These are phyloP conservation scores for Thozetella sp. DNA, from an alignment of 495 filamentous ascomycete species.

Conservation along the genomic window DNA sequence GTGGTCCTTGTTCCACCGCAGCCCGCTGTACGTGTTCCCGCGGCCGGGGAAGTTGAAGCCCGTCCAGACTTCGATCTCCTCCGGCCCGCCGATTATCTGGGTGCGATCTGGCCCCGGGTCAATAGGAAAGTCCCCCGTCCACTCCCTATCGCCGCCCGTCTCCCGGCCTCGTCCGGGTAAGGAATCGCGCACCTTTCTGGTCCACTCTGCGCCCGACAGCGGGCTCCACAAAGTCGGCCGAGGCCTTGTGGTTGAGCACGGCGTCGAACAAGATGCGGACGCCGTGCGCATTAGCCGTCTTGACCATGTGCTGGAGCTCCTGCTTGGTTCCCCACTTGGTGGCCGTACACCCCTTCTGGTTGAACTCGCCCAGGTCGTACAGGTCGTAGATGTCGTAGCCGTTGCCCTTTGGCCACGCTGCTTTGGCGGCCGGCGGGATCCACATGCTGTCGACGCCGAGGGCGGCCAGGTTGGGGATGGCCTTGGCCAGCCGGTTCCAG, in stretches of 20 bases:
- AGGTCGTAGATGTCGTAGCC: conserved; percentile 81
- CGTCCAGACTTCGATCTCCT: conserved; percentile 70
- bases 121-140: neutral
- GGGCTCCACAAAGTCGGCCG: conserved; percentile 62
- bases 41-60: conserved; percentile 68
- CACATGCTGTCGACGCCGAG: conserved; percentile 69
- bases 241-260: conserved; percentile 78
- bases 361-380: conserved; percentile 82
- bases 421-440: conserved; percentile 79
- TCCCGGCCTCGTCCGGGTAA: too few species aligned
- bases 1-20: conserved; percentile 69
- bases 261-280: conserved; percentile 72
- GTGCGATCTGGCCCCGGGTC: conserved; percentile 44
- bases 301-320: conserved; percentile 55
- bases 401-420: conserved; percentile 59
- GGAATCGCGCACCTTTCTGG: conserved; percentile 53
- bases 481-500: conserved; percentile 58
- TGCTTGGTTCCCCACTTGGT: conserved; percentile 75
- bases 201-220: conserved; percentile 62
- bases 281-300: conserved; percentile 45
- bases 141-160: too few species aligned
- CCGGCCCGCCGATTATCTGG: conserved; percentile 48
- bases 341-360: conserved; percentile 63
- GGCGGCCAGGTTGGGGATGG: conserved; percentile 55
- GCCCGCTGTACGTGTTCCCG: conserved; percentile 54